Conservation (phyloP, 768 basidiomycete genomes). For the Tubosaeta sp. region DNA sequence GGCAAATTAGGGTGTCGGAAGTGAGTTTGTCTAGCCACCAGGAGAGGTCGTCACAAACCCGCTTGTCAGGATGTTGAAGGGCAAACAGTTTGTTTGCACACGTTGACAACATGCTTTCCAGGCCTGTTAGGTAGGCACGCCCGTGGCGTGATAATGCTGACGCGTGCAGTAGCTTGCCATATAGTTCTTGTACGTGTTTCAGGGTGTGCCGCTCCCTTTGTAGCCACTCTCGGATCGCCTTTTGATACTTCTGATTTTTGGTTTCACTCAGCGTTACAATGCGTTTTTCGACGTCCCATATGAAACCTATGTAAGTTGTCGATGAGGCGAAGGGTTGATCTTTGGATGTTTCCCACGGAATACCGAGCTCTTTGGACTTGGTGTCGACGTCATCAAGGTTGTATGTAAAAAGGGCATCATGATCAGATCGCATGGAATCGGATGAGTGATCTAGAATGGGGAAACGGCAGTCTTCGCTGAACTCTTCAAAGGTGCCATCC, state of each 20-base stretch:
- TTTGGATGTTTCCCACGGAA: no score
- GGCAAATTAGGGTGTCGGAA: no score
- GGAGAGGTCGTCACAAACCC: fast-evolving
- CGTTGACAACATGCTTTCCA: constrained; percentile 35
- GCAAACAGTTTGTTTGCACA: constrained; percentile 30
- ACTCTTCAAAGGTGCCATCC: background rate
- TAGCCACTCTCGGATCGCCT: constrained; percentile 1
- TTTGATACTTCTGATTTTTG: constrained; percentile 20
- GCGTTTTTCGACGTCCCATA: constrained; percentile 27
- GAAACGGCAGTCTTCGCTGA: background rate
- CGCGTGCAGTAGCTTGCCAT: constrained; percentile 6
- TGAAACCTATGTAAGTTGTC: constrained; percentile 26
- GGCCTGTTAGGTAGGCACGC: constrained; percentile 37
- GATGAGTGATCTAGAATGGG: background rate
- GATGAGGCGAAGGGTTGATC: constrained; percentile 4
- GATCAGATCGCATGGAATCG: background rate
- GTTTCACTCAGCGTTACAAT: constrained; percentile 22
- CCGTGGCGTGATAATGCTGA: constrained; percentile 25
- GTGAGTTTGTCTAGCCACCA: constrained; percentile 5
- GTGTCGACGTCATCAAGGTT: background rate
- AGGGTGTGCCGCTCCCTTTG: fast-evolving
- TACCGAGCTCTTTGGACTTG: constrained; percentile 6
- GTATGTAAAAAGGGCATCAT: background rate
- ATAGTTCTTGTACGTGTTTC: constrained; percentile 1
- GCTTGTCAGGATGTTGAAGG: constrained; percentile 11